These are phyloP conservation scores for Mycogone perniciosa DNA, from an alignment of 2,329 filamentous ascomycete genomes.

Conservation along the genomic window DNA sequence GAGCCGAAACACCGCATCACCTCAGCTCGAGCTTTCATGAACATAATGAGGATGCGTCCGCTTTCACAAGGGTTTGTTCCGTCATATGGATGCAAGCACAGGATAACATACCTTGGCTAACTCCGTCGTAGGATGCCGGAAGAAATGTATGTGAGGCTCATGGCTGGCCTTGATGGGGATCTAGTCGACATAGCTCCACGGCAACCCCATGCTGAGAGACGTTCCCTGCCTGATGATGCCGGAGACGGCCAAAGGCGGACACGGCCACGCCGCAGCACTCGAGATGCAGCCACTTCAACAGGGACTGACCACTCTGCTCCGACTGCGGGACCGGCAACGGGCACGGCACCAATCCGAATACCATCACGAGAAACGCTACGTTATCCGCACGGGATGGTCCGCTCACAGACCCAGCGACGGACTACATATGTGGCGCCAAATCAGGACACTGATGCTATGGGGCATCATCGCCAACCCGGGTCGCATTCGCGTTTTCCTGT, in stretches of 20 bases:
- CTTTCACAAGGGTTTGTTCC: constrained; percentile 18
- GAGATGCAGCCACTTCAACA: not conserved
- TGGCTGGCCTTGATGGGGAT: constrained; percentile 14
- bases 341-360: constrained; percentile 5
- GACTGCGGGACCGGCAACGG: not conserved
- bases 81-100: not conserved
- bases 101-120: not conserved
- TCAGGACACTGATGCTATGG: not conserved
- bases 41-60: constrained; percentile 24
- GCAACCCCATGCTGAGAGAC: constrained; percentile 17
- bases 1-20: constrained; percentile 28
- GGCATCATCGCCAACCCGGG: not conserved
- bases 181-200: constrained; percentile 14
- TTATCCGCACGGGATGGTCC: constrained; percentile 1
- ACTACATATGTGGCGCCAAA: not conserved
- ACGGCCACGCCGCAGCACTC: constrained; percentile 20
- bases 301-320: not conserved
- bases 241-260: constrained; percentile 24
- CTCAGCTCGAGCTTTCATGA: constrained; percentile 25
- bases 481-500: not conserved
- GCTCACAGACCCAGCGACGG: not conserved
- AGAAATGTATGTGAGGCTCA: constrained; percentile 17
- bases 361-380: constrained; percentile 2
- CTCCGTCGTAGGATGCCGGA: constrained; percentile 14
- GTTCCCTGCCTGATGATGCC: constrained; percentile 23